Evolutionary conservation across 2,329 filamentous ascomycete species (phyloP), one percentile per base, ranked within the genome.

Genomic region (Botrytis fragariae): DNA sequence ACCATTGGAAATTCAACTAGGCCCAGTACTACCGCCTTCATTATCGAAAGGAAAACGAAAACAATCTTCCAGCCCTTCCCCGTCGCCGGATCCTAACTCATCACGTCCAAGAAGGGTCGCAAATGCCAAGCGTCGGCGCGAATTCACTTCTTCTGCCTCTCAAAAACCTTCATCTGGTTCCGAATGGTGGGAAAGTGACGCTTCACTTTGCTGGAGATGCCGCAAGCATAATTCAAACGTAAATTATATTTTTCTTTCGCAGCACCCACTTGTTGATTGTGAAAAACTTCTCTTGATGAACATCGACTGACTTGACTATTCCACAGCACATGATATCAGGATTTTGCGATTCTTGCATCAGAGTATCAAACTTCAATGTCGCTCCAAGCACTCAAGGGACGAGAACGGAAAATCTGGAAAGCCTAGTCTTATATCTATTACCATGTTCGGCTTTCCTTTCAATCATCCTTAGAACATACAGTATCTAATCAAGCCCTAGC

Each of bases 351-450:
- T 59, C 64, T 29, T 76, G 75, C 54, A 65, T 76, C 35, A 70
- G 61, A 60, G 72, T 63, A 39, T 73, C 74, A 18, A 73, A 73
- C 45, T 76, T 76, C 65, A 75, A 74, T 37, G 16, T 63, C 14
- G 64, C 70, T 64, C 75, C 75, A 25, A 76, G 75, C 69, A 69
- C 59, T 29, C 63, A 67, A 9, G 74, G 74, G 18, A 76, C 69
- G 18, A 65, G 75, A 32, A 72, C 59, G 22, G 75, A 75, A 39
- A 75, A 73, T 37, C 35, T 76, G 44, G 75, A 76, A 59, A 75
- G 69, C 35, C 72, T 76, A n/a, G 75, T 76, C 29, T 54, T 76
- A 37, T 75, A 74, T 44, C 72, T 76, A 7, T n/a, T 76, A 35
- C 75, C 75, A 20, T 71, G 75, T 74, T 57, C 16, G 69, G 3